These are phyloP conservation scores for Mucor sp. DNA, from an alignment of 371 early-diverging fungal genomes.

Conservation along the genomic window DNA sequence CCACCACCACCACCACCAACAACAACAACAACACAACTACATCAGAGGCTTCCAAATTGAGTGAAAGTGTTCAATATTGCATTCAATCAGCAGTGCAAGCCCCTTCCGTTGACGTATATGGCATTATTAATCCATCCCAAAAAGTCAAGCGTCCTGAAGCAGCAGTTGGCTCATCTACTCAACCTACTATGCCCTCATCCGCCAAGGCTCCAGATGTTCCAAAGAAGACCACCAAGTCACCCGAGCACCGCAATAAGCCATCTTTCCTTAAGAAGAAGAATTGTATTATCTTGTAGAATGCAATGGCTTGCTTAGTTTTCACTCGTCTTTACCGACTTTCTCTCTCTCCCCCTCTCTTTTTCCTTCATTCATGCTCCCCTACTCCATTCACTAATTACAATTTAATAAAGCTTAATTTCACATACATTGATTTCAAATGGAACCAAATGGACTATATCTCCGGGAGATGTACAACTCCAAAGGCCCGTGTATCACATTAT, in stretches of 20 bases:
- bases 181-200: conserved; percentile 14
- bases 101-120: background rate
- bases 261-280: background rate
- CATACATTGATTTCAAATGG: background rate
- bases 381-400: background rate
- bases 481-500: background rate
- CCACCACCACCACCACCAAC: too few species aligned
- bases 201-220: conserved; percentile 9
- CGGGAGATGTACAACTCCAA: background rate
- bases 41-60: background rate
- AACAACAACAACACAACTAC: background rate
- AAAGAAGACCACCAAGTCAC: background rate
- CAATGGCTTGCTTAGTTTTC: background rate
- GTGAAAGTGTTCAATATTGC: conserved; percentile 14
- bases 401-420: background rate
- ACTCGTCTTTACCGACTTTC: background rate
- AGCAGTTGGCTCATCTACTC: conserved; percentile 1
- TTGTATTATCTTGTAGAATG: conserved; percentile 1
- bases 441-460: background rate
- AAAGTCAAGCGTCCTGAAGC: conserved; percentile 5
- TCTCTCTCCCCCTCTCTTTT: background rate
- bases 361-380: background rate
- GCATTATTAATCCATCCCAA: background rate
- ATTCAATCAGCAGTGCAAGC: conserved; percentile 13
- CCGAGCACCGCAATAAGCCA: background rate